Base-by-base conservation (phyloP, 2,329 filamentous ascomycete species). In the Aspergillus cejpii region DNA sequence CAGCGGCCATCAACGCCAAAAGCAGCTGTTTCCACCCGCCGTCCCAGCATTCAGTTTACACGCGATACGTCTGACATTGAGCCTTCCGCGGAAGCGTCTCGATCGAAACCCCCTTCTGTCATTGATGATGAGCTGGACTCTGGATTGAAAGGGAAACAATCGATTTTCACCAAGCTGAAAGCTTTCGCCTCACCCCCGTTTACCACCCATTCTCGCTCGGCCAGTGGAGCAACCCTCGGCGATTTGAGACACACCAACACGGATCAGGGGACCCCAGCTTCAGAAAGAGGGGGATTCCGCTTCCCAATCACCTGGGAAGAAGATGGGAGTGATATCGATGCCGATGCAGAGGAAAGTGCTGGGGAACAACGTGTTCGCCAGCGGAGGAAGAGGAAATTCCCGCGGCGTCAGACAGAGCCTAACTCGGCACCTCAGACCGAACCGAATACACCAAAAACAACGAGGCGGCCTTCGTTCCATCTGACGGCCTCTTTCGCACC, bases 261-360 rank as follows among this genome's bases (percentile, higher is more conserved):
- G 37, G 70, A 68, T 14, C 36, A 67, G 15, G 60, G 69, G 17
- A 74, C 73, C 0, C 73, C 74, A 4, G 65, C 64, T 12, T 72
- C 71, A n/a, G 74, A 77, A 56, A 66, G 70, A 49, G 70, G 69
- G 21, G 68, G 70, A 23, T 69, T 73, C 37, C 71, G 73, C 45
- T 71, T 80, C 51, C 77, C 77, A 7, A 71, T 75, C 15, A 79
- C 75, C 1, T 63, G 81, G 44, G 66, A 70, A 33, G 77, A 79
- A 52, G 75, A 76, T 45, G 81, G 79, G 15, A 86, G 81, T 62
- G 87, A 90, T 63, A 80, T 75, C 11, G 83, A 85, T 58, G 83
- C 85, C 1, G 87, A 92, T 63, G 87, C 84, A 1, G 90, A 94
- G 62, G 87, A 92, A 61, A 94, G 88, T 36, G 86, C 83, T 0